Base-by-base conservation (phyloP, 139 green algal species). In the Coelastrella sp. region DNA sequence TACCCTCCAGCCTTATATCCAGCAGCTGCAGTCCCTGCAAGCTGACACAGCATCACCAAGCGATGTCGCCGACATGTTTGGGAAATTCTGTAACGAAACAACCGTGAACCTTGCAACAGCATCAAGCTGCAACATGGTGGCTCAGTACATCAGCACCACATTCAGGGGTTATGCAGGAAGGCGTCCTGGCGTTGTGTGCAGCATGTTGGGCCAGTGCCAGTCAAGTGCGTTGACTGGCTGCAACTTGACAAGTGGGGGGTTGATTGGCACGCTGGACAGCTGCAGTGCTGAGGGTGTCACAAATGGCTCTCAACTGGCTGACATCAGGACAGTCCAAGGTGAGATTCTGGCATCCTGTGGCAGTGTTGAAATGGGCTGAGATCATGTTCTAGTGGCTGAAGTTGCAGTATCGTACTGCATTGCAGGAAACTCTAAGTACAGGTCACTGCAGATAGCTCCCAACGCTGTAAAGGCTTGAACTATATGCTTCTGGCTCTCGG, bases 161-260 rank as follows among this genome's bases (percentile, higher is more conserved):
- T 63, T 83, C 78, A 83, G 35, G 78, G 78, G 78, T 61, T 63
- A 83, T 57, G 27, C 27, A 12, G 78, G 78, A 12, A 83, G 78
- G 78, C 27, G 78, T 27, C 27, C 78, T 6, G 78, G 78, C 27
- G 58, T 56, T 22, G 14, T 83, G 3, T 83, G 78, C 78, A 83
- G 27, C 78, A 83, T 83, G 78, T 57, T 83, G 20, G 78, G 78
- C 19, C 49, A 57, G 8, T 83, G 78, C 35, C 58, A 19, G 8
- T 65, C 78, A 12, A 19, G 14, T 9, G 19, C 59, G 8, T 25
- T 14, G 22, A 19, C 27, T 25, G 9, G 27, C 12, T 83, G 78
- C 35, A 83, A 22, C 19, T 14, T 83, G 15, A 12, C 78, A 61
- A 57, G 78, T 8, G 35, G 20, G 20, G 78, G 6, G n/a, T 22